Evolutionary conservation across 2,329 filamentous ascomycete species (phyloP), one percentile per base, ranked within the genome.

Genomic region (Alternaria solani): DNA sequence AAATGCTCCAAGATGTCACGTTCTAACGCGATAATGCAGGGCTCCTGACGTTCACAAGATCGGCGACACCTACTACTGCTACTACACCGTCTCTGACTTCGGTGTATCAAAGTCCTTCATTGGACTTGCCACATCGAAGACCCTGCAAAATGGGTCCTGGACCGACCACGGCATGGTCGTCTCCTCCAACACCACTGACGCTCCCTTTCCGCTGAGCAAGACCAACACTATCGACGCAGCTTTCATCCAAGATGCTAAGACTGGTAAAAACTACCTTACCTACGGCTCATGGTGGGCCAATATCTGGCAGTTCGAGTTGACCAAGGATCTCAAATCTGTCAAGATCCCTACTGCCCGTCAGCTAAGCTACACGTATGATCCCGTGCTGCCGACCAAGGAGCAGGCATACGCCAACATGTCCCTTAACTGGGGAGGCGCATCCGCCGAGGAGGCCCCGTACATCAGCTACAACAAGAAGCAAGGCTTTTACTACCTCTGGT

Each of bases 221-320:
- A 67, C 57, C 23, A 81, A 81, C 54, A 77, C 76, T 38, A 81
- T 91, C 68, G 89, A 81, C 49, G 69, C 72, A 28, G 75, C 78
- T 55, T 67, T 80, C 39, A 78, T 85, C 60, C 63, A 65, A 25
- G 55, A 59, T 26, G 76, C 79, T 7, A 44, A 55, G 25, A 65
- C 59, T 0, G 60, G 60, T 42, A 42, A 51, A 25, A 83, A 81
- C 51, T 80, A 82, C 44, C 75, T 86, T 65, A 86, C 81, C 62
- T 91, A 89, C 63, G 89, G 88, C 16, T 88, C 86, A 18, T 90
- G 88, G 80, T 91, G 88, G 87, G 49, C 49, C 49, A 52, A 52
- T 8, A 41, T 52, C 49, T 52, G 49, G 49, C 49, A 52, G 38
- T 52, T 52, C 26, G 49, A 52, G 36, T 25, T 52, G 26, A 32